Percentiles rank a stretch among this genome's conserved stretches.
phyloP scores from a whole-genome alignment of 225 moss, liverwort and hornwort genomes.

The Polytrichum commune region DNA sequence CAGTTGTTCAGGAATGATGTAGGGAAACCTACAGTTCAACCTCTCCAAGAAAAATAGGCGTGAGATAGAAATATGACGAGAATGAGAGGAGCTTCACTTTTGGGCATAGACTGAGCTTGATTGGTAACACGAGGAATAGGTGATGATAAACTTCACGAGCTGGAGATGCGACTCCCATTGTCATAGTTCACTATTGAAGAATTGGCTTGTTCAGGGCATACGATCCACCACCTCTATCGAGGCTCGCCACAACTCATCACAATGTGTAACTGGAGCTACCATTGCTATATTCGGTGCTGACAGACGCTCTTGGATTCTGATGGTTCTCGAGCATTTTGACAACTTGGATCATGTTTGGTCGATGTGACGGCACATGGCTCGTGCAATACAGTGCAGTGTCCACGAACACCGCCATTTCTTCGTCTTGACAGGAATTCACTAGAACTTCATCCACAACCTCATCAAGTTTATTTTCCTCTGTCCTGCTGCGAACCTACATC shows the following conservation, averaged over 20 bases:
- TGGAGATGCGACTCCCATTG: too few relatives aligned
- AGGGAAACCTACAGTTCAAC: too few relatives aligned
- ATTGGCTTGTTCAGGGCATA: too few relatives aligned
- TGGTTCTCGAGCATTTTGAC: constrained; percentile 68
- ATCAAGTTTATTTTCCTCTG: constrained; percentile 43
- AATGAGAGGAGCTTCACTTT: too few relatives aligned
- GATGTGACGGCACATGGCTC: constrained; percentile 54
- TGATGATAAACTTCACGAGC: too few relatives aligned
- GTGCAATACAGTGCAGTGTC: constrained; percentile 76
- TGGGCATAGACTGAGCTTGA: too few relatives aligned
- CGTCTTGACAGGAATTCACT: constrained; percentile 45
- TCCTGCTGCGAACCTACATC: constrained; percentile 62
- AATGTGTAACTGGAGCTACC: constrained; percentile 45
- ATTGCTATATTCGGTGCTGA: constrained; percentile 25
- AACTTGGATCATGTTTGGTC: constrained; percentile 87
- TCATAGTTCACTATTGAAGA: too few relatives aligned
- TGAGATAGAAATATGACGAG: too few relatives aligned
- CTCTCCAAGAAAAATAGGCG: too few relatives aligned
- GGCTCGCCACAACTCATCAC: constrained; percentile 11
- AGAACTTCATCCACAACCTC: constrained; percentile 64
- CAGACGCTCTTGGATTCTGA: constrained; percentile 40
- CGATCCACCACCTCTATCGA: too few relatives aligned
- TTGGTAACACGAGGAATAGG: too few relatives aligned
- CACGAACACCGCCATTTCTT: constrained; percentile 60
- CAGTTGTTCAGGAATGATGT: too few relatives aligned